Percentiles rank a stretch among this genome's conserved stretches.
Evolutionary conservation across 2,329 filamentous ascomycete genomes (phyloP).

Genomic region (Chlorencoelia australis): DNA sequence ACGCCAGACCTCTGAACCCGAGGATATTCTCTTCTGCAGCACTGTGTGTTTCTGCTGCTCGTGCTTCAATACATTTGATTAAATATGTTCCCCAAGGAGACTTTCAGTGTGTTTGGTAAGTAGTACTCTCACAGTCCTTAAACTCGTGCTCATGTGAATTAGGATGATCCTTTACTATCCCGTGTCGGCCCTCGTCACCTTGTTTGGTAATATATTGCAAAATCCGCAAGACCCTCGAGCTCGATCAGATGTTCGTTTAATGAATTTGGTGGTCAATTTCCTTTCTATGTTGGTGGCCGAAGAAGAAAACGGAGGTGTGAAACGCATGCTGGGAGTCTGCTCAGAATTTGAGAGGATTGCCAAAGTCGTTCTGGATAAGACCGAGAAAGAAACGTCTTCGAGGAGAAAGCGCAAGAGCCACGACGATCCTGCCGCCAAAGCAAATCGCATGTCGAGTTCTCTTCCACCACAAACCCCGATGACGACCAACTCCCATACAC

Average conservation of each 20-base stretch:
- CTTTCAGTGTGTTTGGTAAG: conserved; percentile 88
- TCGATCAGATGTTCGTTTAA: conserved; percentile 78
- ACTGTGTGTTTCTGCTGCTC: conserved; percentile 82
- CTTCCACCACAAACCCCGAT: conserved; percentile 18
- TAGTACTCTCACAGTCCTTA: not conserved
- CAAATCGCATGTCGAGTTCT: conserved; percentile 7
- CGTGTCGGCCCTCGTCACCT: conserved; percentile 83
- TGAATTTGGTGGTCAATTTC: conserved; percentile 90
- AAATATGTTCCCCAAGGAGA: conserved; percentile 96
- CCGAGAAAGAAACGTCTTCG: conserved; percentile 60
- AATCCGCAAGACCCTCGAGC: conserved; percentile 86
- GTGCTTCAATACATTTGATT: conserved; percentile 85
- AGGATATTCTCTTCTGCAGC: conserved; percentile 89
- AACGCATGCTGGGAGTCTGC: conserved; percentile 87
- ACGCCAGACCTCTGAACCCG: conserved; percentile 82
- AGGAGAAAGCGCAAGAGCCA: conserved; percentile 77
- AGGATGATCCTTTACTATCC: conserved; percentile 94
- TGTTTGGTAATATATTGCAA: conserved; percentile 94
- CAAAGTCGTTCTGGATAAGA: conserved; percentile 79
- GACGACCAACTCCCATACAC: conserved; percentile 13
- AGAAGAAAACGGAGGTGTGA: conserved; percentile 80
- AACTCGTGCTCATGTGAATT: conserved; percentile 2
- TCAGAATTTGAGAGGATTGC: conserved; percentile 96
- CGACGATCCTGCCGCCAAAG: conserved; percentile 31
- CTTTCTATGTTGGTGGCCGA: conserved; percentile 82